A percentile compares a stretch with the other conserved stretches of the same genome.
Evolutionary conservation across 2,329 filamentous ascomycete genomes (phyloP).

Genomic region (Didymella exigua): DNA sequence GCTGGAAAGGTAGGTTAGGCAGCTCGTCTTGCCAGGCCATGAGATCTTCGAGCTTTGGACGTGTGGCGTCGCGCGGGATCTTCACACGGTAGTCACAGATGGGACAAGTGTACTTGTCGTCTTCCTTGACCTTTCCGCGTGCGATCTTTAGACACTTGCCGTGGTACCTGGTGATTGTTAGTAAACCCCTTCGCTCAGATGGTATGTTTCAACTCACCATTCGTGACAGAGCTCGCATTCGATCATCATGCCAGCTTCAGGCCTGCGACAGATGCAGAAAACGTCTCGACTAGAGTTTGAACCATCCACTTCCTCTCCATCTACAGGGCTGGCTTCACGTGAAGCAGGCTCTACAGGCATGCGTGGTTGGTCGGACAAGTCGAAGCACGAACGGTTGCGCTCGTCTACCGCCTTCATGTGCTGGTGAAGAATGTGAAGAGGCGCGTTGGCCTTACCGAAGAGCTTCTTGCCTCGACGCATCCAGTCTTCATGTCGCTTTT

Average conservation of each 20-base stretch:
- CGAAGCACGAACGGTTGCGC: constrained; percentile 89
- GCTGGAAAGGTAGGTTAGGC: constrained; percentile 81
- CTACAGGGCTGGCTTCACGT: constrained; percentile 71
- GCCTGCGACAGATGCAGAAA: constrained; percentile 93
- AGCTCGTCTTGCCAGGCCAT: constrained; percentile 85
- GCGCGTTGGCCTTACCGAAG: constrained; percentile 97
- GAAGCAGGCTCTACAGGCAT: constrained; percentile 91
- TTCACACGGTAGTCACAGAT: constrained; percentile 98
- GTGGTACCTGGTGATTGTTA: constrained; percentile 76
- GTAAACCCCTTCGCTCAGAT: not conserved
- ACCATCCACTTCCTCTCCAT: constrained; percentile 53
- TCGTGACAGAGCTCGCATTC: constrained; percentile 98
- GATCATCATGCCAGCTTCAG: constrained; percentile 99
- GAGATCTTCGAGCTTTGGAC: constrained; percentile 92
- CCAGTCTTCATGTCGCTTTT: constrained; percentile 97
- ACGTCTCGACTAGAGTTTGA: constrained; percentile 70
- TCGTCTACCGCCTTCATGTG: constrained; percentile 94
- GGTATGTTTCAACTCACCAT: constrained; percentile 67
- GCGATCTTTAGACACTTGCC: constrained; percentile 98
- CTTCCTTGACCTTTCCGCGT: constrained; percentile 95
- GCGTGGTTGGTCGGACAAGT: constrained; percentile 84
- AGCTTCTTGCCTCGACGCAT: constrained; percentile 98
- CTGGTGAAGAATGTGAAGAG: constrained; percentile 90
- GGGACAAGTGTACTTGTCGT: constrained; percentile 97
- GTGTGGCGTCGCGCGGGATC: constrained; percentile 93